Evolutionary conservation across 148 eudicot genomes (phyloP).

Genomic region (Persicaria tinctoria): DNA sequence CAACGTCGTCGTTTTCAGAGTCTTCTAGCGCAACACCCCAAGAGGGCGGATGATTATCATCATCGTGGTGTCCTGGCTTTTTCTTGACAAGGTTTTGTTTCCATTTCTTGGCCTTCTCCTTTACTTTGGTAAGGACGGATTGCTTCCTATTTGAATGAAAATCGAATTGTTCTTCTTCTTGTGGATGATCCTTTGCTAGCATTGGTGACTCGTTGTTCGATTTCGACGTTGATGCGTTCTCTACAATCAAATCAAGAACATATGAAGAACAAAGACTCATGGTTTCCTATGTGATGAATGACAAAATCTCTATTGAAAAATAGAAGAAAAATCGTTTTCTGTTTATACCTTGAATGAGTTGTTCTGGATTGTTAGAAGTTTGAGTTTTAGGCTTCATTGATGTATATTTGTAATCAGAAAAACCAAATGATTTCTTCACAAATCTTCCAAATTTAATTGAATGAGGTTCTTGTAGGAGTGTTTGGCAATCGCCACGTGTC

Average conservation of each 20-base stretch:
- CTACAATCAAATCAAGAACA: slow-evolving; percentile 23
- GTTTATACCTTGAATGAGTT: slow-evolving; percentile 43
- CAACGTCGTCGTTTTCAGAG: slow-evolving; percentile 30
- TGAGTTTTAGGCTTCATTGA: slow-evolving; percentile 21
- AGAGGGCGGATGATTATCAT: slow-evolving; percentile 19
- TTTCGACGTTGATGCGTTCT: slow-evolving; percentile 26
- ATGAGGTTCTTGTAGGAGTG: slow-evolving; percentile 15
- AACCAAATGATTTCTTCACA: background rate
- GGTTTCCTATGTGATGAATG: too few relatives aligned
- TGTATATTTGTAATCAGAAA: background rate
- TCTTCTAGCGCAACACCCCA: slow-evolving; percentile 37
- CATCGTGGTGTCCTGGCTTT: slow-evolving; percentile 24
- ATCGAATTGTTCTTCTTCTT: slow-evolving; percentile 31
- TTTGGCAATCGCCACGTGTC: slow-evolving; percentile 14
- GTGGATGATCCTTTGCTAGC: slow-evolving; percentile 30
- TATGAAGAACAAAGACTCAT: background rate
- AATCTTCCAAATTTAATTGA: slow-evolving; percentile 11
- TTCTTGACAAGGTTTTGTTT: slow-evolving; percentile 29
- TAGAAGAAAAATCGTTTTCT: background rate
- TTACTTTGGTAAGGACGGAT: slow-evolving; percentile 54
- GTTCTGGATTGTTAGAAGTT: slow-evolving; percentile 34
- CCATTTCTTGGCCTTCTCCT: slow-evolving; percentile 67
- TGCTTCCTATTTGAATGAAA: slow-evolving; percentile 42
- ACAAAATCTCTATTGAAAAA: background rate
- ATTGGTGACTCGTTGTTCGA: slow-evolving; percentile 26